Percentiles rank a stretch among this genome's conserved stretches.
These are phyloP conservation scores for Lyophyllum shimeji DNA, from an alignment of 768 basidiomycete species.

Conservation along the genomic window DNA sequence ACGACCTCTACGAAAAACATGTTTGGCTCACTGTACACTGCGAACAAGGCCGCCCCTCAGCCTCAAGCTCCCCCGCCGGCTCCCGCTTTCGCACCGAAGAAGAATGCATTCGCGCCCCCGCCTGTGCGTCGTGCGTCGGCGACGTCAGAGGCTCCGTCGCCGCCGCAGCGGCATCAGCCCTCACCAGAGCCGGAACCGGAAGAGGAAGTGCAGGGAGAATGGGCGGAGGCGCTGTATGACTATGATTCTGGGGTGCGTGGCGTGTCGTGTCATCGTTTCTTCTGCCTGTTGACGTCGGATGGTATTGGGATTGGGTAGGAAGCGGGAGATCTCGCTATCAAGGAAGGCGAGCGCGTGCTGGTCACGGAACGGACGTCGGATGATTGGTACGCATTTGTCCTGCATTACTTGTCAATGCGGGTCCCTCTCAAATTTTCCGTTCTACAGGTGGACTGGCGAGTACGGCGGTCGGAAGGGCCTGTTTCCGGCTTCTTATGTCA, in stretches of 20 bases:
- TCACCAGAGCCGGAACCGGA: constrained; percentile 36
- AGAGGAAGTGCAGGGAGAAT: constrained; percentile 53
- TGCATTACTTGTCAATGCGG: not conserved
- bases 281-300: constrained; percentile 3
- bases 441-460: constrained; percentile 66
- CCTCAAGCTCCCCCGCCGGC: constrained; percentile 32
- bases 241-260: constrained; percentile 58
- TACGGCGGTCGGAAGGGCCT: constrained; percentile 56
- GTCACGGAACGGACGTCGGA: constrained; percentile 67
- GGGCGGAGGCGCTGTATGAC: constrained; percentile 79
- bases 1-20: constrained; percentile 48
- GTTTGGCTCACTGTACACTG: constrained; percentile 45
- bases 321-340: constrained; percentile 61
- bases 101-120: constrained; percentile 29
- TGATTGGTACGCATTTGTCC: constrained; percentile 60
- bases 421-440: not conserved
- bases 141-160: constrained; percentile 17
- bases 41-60: constrained; percentile 36
- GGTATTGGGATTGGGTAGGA: constrained; percentile 44
- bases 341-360: constrained; percentile 56
- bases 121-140: constrained; percentile 14
- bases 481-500: constrained; percentile 71
- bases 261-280: not conserved
- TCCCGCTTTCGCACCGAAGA: constrained; percentile 40
- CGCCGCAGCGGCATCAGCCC: constrained; percentile 28